Base-by-base conservation (phyloP, 108 stramenopile species). In the Nitzschia sp. region DNA sequence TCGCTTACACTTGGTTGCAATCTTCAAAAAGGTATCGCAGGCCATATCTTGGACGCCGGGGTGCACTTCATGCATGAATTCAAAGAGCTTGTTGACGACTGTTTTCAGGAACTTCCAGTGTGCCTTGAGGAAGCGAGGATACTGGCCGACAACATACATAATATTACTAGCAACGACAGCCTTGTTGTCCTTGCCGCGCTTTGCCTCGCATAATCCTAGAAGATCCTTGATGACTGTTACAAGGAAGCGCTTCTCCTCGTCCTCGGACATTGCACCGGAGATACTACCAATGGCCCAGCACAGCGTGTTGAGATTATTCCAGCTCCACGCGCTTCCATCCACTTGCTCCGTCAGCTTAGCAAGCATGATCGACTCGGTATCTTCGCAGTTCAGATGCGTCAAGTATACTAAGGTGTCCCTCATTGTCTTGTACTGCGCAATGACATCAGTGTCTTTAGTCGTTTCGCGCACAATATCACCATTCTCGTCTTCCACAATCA, bases 1-100 rank as follows among this genome's bases (percentile, higher is more conserved):
- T 23, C 96, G 82, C 70, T 97, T 97, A 85, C 99, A 99, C 82
- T 98, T 97, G 26, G 89, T 91, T n/a, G 97, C 89, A 72, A 99
- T 98, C 77, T 98, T 98, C 54, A 99, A 74, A 71, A 98, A 98
- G 46, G 98, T 98, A 65, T 99, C 99, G 76, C 98, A 98, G 5
- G 99, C 99, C 99, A 99, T 99, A 76, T 99, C 99, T 76, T 99
- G 98, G 33, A 99, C 99, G 42, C 98, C 99, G 8, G 99, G 99
- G 72, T 99, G 99, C 19, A 74, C 59, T 71, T 99, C 99, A 75
- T 98, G 98, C 98, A 99, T 99, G 77, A 99, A 99, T 81, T 99
- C 98, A 77, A 99, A 99, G 21, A 99, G 87, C 82, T 99, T 99
- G 78, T 98, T 97, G 68, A 98, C 98, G 26, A 99, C 99, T n/a